These are phyloP conservation scores for Eucalyptus sp. DNA, from an alignment of 345 rosid genomes.

Conservation along the genomic window DNA sequence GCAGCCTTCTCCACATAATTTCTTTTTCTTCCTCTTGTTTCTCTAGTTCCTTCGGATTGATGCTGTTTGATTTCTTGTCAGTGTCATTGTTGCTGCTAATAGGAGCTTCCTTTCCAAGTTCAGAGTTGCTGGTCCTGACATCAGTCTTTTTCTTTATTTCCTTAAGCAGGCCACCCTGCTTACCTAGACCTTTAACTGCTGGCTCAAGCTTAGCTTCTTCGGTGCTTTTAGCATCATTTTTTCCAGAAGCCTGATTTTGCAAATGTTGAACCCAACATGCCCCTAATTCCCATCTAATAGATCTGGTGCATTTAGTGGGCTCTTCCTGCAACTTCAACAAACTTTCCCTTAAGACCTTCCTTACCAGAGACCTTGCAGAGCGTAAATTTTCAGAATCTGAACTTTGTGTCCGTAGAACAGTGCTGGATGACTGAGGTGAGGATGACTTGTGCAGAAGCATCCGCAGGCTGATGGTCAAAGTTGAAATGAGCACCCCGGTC, in stretches of 20 bases:
- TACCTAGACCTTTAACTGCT: conserved; percentile 93
- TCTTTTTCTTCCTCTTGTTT: conserved; percentile 52
- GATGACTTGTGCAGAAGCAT: conserved; percentile 64
- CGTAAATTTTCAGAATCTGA: conserved; percentile 47
- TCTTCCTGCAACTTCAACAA: conserved; percentile 64
- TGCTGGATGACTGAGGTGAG: conserved; percentile 28
- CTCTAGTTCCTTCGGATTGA: conserved; percentile 44
- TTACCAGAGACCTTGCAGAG: conserved; percentile 49
- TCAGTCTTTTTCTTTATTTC: conserved; percentile 83
- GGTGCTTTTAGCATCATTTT: conserved; percentile 52
- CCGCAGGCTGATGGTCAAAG: conserved; percentile 64
- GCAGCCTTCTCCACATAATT: conserved; percentile 52
- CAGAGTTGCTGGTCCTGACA: conserved; percentile 48
- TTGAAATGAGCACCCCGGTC: conserved; percentile 1
- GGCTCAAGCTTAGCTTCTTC: conserved; percentile 76
- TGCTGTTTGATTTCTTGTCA: conserved; percentile 32
- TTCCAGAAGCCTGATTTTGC: conserved; percentile 83
- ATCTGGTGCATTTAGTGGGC: conserved; percentile 25
- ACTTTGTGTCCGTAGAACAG: conserved; percentile 45
- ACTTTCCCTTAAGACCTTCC: conserved; percentile 63
- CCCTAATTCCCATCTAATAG: conserved; percentile 94
- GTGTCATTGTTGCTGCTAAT: conserved; percentile 15
- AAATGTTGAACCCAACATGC: conserved; percentile 96
- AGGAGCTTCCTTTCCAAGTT: conserved; percentile 46
- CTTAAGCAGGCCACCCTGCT: conserved; percentile 87